Evolutionary conservation across 2,329 filamentous ascomycete species (phyloP).

Genomic region (Graphium sp.): DNA sequence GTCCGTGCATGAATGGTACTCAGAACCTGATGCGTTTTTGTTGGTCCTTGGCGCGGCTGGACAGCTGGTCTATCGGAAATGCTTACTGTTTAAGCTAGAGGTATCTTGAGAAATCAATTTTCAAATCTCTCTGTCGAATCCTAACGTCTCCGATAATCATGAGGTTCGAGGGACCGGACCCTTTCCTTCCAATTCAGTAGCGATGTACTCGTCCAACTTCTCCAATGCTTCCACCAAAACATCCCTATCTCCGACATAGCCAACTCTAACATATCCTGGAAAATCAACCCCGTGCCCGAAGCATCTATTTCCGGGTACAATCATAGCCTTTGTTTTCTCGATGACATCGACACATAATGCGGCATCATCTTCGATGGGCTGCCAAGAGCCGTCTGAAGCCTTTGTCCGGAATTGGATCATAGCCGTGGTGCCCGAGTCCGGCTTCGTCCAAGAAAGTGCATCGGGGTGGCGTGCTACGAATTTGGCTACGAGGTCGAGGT

Average conservation of each 20-base stretch:
- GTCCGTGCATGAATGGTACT: too few species aligned
- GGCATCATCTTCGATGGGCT: constrained; percentile 55
- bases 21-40: too few species aligned
- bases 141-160: too few species aligned
- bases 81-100: too few species aligned
- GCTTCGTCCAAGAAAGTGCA: constrained; percentile 54
- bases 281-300: constrained; percentile 55
- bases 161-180: too few species aligned
- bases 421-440: constrained; percentile 63
- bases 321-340: constrained; percentile 52
- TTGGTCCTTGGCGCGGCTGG: too few species aligned
- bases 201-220: constrained; percentile 22
- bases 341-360: constrained; percentile 53
- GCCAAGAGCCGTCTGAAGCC: constrained; percentile 13
- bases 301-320: constrained; percentile 56
- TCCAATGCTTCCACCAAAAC: constrained; percentile 51
- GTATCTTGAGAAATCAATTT: too few species aligned
- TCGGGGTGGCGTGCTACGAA: constrained; percentile 50
- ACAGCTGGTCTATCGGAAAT: too few species aligned
- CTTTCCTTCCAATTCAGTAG: too few species aligned
- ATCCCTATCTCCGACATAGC: constrained; percentile 56
- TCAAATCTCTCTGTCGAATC: too few species aligned
- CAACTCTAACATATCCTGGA: constrained; percentile 59
- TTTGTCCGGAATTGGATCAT: constrained; percentile 53
- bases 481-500: constrained; percentile 45